Conservation (phyloP, 305 asterid species). For the Solanum hybrid region DNA sequence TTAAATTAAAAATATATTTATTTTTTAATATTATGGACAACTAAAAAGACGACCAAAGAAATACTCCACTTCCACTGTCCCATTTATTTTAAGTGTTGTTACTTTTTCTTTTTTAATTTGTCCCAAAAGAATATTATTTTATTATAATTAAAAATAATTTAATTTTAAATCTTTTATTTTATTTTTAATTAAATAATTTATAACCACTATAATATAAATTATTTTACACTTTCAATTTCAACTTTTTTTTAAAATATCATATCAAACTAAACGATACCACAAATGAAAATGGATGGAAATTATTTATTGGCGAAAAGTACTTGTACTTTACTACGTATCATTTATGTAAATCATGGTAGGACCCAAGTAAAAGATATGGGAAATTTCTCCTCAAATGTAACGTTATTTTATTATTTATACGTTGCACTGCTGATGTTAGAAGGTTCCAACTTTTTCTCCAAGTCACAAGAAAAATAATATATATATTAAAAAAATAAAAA, state of each 20-base stretch:
- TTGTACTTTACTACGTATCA: not conserved
- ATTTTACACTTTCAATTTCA: not conserved
- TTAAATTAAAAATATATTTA: too few relatives aligned
- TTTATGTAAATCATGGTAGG: not conserved
- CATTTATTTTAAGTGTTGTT: too few relatives aligned
- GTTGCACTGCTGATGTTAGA: not conserved
- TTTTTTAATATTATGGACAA: too few relatives aligned
- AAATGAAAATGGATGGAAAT: not conserved
- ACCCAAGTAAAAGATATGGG: not conserved
- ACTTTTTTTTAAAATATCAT: too few relatives aligned
- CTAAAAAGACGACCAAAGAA: not conserved
- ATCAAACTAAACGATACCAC: not conserved
- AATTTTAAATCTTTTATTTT: too few relatives aligned
- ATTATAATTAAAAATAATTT: too few relatives aligned
- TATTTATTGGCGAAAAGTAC: not conserved
- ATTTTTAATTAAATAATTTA: too few relatives aligned
- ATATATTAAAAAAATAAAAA: too few relatives aligned
- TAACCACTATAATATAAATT: too few relatives aligned
- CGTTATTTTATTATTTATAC: not conserved
- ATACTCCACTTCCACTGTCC: not conserved
- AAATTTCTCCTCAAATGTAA: not conserved
- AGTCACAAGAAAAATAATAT: not conserved
- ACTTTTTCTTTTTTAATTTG: not conserved
- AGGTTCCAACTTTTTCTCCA: not conserved
- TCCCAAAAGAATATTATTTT: too few relatives aligned